Conservation (phyloP, 164 flowering plant species). For the Magnolia sinica region DNA sequence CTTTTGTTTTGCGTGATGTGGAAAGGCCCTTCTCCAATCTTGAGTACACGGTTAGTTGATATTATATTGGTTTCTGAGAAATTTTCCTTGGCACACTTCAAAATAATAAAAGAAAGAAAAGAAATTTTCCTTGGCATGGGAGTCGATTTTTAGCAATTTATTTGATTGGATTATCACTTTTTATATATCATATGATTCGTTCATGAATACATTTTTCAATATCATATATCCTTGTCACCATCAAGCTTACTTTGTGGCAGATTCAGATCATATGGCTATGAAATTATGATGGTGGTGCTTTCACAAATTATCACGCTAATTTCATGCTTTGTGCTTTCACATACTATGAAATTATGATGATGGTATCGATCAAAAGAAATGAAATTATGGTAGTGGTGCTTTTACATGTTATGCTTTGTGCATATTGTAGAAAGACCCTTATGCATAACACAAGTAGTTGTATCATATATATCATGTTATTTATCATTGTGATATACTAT, state of each 20-base stretch:
- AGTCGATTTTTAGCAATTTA: not conserved
- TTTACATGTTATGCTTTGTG: not conserved
- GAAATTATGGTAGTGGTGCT: not conserved
- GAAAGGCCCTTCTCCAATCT: constrained; percentile 95
- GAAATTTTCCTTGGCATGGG: not conserved
- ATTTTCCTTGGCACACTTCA: not conserved
- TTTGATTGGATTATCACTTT: not conserved
- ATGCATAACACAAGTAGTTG: too few relatives aligned
- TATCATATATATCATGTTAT: too few relatives aligned
- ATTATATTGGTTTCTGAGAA: not conserved
- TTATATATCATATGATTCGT: too few relatives aligned
- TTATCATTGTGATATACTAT: too few relatives aligned
- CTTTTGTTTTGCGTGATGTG: constrained; percentile 95
- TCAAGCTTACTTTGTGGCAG: not conserved
- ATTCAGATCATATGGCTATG: not conserved
- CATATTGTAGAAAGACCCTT: not conserved
- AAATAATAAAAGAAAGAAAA: too few relatives aligned
- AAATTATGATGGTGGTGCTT: not conserved
- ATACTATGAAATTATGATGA: not conserved
- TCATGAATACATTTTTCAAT: not conserved
- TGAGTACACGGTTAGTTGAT: constrained; percentile 74
- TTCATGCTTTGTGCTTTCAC: not conserved
- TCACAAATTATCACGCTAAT: too few relatives aligned
- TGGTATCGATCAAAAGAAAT: not conserved
- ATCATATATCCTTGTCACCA: not conserved